Evolutionary conservation across 805 yeast genomes (phyloP), one percentile per base, ranked within the genome.

Genomic region (Metschnikowia gruessii): DNA sequence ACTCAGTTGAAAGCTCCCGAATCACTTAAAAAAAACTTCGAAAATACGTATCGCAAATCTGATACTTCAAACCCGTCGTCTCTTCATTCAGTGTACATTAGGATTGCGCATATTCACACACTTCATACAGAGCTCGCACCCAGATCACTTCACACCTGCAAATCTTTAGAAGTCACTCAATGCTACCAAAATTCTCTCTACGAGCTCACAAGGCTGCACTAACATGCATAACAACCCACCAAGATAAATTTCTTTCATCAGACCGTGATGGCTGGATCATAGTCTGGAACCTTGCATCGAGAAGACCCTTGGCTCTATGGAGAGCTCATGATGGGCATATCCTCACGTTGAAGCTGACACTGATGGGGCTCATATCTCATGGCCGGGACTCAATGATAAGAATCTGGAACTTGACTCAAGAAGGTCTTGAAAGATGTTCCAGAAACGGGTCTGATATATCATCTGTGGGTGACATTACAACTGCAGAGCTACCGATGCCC

Each of bases 241-340:
- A 41, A 12, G 26, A 36, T 9, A 41, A 33, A 15, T 51, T 83
- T 3, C 57, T 77, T 1, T 72, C 86, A 0, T 79, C 79, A 4
- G 94, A 86, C 58, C 81, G 80, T 22, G 59, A 67, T 0, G 95
- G 95, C 0, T 71, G 77, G 70, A 54, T 80, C 2, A 70, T 80
- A 1, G 70, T 83, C 72, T 87, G 95, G 95, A 76, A 81, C 46
- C 50, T 87, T 7, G 57, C 63, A 1, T 70, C 79, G 0, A 66
- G 81, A 33, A 62, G 94, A 38, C 85, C 89, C 0, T 39, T 74
- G 1, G 74, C 72, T 0, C 65, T 74, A 1, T 83, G 88, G 82
- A 65, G 71, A 50, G 86, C 81, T 0, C 95, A 88, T 59, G 65
- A 61, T 5, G 70, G 69, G 15, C 65, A 71, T 8, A 59, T 87